Conservation (phyloP, 768 basidiomycete species). For the Auriscalpium orientale region DNA sequence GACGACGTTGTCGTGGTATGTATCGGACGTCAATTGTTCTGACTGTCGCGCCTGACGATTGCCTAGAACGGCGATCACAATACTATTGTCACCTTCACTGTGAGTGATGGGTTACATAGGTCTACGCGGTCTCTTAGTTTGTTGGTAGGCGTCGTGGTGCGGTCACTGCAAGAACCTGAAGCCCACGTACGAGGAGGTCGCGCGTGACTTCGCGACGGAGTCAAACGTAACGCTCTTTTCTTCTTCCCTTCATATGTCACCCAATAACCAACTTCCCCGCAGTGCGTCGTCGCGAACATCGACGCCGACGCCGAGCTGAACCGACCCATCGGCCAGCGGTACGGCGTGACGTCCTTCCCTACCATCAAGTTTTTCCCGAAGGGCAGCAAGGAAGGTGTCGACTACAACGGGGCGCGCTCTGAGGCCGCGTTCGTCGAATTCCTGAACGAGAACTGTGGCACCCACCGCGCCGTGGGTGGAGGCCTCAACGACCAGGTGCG, state of each 20-base stretch:
- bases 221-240: conserved; percentile 53
- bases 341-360: conserved; percentile 76
- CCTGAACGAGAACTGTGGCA: conserved; percentile 84
- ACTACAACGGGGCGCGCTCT: conserved; percentile 63
- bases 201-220: conserved; percentile 71
- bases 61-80: conserved; percentile 57
- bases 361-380: conserved; percentile 95
- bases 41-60: neutral
- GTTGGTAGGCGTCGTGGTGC: conserved; percentile 56
- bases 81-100: conserved; percentile 80
- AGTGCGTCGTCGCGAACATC: conserved; percentile 89
- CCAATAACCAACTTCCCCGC: conserved; percentile 4
- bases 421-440: conserved; percentile 72
- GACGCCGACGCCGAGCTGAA: conserved; percentile 84
- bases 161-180: conserved; percentile 93
- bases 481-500: conserved; percentile 62
- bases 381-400: conserved; percentile 45
- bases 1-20: conserved; percentile 63
- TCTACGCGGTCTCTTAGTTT: conserved; percentile 24
- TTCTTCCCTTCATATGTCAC: neutral
- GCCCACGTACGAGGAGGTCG: conserved; percentile 81
- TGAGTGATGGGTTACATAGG: conserved; percentile 15
- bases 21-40: neutral
- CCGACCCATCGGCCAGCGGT: conserved; percentile 58
- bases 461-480: conserved; percentile 76